Evolutionary conservation across 148 eudicot genomes (phyloP), one percentile per base, ranked within the genome.

Genomic region (Vaccinium macrocarpon): DNA sequence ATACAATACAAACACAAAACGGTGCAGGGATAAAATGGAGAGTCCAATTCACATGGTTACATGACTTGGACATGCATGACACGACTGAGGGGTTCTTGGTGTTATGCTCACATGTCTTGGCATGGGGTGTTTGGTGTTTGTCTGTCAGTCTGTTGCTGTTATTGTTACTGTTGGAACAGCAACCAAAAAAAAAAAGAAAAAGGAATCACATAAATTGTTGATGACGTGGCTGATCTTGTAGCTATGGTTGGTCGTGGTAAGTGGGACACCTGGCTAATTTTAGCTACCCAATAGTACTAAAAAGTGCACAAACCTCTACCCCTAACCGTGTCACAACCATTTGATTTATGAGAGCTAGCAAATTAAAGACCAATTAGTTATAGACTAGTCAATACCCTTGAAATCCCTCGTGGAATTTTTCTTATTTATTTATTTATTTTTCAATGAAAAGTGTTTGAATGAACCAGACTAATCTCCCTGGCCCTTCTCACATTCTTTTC

Each of bases 81-180:
- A 79, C 76, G 70, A 42, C 38, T 52, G 51, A 55, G n/a, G 56
- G n/a, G 70, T 14, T 80, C 71, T 85, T 80, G 83, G 83, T 84
- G 86, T 71, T 62, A 84, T n/a, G 29, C 68, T 84, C 86, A 84
- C 82, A 50, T 84, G 82, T 70, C 76, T 53, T 70, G 62, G 86
- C 77, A 79, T 84, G 82, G 86, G 50, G 48, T 80, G 52, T 3
- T 42, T 27, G 46, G 23, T n/a, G 53, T 27, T 51, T 64, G 77
- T 70, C 73, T 61, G 51, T 35, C 18, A 72, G 42, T 35, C 16
- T 78, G 52, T 18, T 29, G 46, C 19, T 18, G 76, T 15, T 27
- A 49, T 76, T 64, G 13, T 66, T 66, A 38, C 23, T 64, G 71
- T 62, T 62, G 71, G 32, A 23, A 64, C 13, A 23, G 70, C 23